These are phyloP conservation scores for Starmerella khaoyaiensis DNA, from an alignment of 805 yeast genomes.

Conservation along the genomic window DNA sequence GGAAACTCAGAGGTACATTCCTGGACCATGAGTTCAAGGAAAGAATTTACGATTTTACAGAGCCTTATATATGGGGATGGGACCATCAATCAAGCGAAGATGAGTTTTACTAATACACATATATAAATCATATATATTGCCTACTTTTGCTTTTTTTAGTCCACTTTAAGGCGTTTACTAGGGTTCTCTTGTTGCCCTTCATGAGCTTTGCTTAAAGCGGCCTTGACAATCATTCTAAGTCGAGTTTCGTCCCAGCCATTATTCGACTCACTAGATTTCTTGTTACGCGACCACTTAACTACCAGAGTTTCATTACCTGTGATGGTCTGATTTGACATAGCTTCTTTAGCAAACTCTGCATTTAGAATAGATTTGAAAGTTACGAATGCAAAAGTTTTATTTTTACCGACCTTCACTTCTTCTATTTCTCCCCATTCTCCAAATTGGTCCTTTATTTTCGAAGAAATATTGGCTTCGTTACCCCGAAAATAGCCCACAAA, in stretches of 20 bases:
- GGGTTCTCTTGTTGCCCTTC: not conserved
- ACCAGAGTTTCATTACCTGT: constrained; percentile 52
- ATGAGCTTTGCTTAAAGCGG: not conserved
- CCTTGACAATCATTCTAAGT: constrained; percentile 3
- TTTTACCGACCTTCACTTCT: constrained; percentile 45
- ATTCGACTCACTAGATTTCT: not conserved
- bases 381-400: constrained; percentile 65
- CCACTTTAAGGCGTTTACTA: not conserved
- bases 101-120: not conserved
- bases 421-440: constrained; percentile 66
- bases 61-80: constrained; percentile 20
- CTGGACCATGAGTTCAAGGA: constrained; percentile 20
- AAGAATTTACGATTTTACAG: constrained; percentile 19
- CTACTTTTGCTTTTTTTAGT: not conserved
- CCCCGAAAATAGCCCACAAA: constrained; percentile 48
- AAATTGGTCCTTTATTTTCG: constrained; percentile 38
- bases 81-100: constrained; percentile 8
- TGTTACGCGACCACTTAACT: constrained; percentile 62
- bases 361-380: constrained; percentile 51
- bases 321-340: constrained; percentile 74
- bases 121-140: not conserved
- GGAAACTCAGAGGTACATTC: too few relatives aligned
- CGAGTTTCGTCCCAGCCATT: constrained; percentile 3
- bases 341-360: constrained; percentile 94
- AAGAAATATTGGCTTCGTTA: constrained; percentile 32